Conservation (phyloP, 2,329 filamentous ascomycete species). For the Sporothrix luriei region DNA sequence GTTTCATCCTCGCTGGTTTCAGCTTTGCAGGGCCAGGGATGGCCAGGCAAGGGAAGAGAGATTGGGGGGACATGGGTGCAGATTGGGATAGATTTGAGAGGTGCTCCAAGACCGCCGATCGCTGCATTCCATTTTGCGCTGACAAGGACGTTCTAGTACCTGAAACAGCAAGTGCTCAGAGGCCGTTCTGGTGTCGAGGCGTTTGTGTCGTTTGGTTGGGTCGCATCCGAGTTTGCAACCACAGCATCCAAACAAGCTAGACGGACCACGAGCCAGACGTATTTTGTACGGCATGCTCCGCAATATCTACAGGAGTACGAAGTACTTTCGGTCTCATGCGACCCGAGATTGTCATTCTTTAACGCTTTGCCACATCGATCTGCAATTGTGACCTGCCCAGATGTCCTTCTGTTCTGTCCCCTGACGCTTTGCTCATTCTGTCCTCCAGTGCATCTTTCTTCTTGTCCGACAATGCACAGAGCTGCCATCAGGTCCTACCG, state of each 20-base stretch:
- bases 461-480: background rate
- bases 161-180: conserved; percentile 11
- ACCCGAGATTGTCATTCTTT: background rate
- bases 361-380: background rate
- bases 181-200: background rate
- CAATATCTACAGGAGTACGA: no score
- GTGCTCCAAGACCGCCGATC: conserved; percentile 15
- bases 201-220: background rate
- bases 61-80: background rate
- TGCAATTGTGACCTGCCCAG: conserved; percentile 6
- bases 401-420: conserved; percentile 3
- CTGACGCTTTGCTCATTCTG: background rate
- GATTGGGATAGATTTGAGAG: background rate
- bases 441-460: background rate
- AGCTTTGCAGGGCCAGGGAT: conserved; percentile 15
- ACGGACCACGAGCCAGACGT: no score
- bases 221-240: conserved; percentile 18
- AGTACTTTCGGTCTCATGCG: no score
- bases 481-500: no score
- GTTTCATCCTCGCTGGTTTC: conserved; percentile 22
- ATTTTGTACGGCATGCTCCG: no score
- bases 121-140: background rate
- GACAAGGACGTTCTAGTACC: background rate
- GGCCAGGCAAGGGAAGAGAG: background rate
- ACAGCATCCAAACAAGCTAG: no score